Evolutionary conservation across 108 stramenopile genomes (phyloP).

Genomic region (Skeletonema menzelii): DNA sequence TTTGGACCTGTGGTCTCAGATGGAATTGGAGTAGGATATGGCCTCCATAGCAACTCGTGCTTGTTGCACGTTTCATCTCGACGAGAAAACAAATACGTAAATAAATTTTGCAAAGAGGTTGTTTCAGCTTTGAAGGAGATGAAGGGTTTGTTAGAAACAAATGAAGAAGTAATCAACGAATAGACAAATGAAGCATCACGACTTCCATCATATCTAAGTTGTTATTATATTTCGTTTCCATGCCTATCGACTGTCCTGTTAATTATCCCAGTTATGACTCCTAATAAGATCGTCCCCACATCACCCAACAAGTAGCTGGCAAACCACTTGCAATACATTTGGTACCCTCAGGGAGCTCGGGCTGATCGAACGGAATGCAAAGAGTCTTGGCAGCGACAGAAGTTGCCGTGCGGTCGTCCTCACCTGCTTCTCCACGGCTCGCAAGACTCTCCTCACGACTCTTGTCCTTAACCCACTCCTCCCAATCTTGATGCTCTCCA

Average conservation of each 20-base stretch:
- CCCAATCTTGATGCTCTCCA: slow-evolving; percentile 90
- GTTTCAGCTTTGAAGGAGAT: slow-evolving; percentile 76
- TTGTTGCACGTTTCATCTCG: slow-evolving; percentile 66
- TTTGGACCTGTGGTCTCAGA: slow-evolving; percentile 83
- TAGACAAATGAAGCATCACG: background rate
- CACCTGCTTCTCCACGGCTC: slow-evolving; percentile 64
- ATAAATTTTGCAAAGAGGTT: slow-evolving; percentile 44
- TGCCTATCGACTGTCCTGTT: background rate
- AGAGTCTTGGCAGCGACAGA: slow-evolving; percentile 98
- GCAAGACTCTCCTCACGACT: slow-evolving; percentile 88
- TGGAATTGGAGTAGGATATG: slow-evolving; percentile 77
- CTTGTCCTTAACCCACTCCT: slow-evolving; percentile 98
- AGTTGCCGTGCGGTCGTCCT: slow-evolving; percentile 92
- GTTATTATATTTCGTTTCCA: background rate
- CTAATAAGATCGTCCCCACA: slow-evolving; percentile 99
- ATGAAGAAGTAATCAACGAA: background rate
- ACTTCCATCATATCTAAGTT: background rate
- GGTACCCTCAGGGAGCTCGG: slow-evolving; percentile 93
- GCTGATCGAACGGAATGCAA: slow-evolving; percentile 98
- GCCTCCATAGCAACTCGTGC: slow-evolving; percentile 55
- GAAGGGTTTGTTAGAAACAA: slow-evolving; percentile 50
- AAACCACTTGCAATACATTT: slow-evolving; percentile 97
- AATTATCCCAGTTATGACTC: background rate
- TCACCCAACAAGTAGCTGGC: slow-evolving; percentile 96
- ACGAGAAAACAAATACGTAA: slow-evolving; percentile 50